Evolutionary conservation across 805 yeast species (phyloP).

Genomic region (Zygosaccharomyces bailii): DNA sequence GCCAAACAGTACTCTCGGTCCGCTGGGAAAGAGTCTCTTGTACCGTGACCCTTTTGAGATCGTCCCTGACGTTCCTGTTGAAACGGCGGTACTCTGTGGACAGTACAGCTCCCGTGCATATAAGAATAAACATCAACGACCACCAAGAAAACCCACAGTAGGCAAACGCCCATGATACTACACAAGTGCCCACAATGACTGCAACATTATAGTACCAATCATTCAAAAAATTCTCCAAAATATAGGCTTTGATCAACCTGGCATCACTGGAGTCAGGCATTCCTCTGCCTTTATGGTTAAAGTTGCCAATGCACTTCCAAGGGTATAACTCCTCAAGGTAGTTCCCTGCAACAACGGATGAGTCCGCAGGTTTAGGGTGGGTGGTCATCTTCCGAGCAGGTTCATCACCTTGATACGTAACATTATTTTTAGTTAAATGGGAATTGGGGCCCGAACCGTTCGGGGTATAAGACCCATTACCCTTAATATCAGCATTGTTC

Average conservation of each 20-base stretch:
- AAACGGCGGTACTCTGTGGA: conserved; percentile 72
- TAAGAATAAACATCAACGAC: conserved; percentile 55
- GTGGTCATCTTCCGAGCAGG: not conserved
- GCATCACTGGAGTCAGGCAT: conserved; percentile 23
- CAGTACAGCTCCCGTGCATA: conserved; percentile 63
- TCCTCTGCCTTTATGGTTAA: conserved; percentile 22
- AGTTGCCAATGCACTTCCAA: conserved; percentile 38
- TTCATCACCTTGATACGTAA: not conserved
- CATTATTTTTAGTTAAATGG: too few species aligned
- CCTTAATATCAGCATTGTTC: not conserved
- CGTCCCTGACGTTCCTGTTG: conserved; percentile 71
- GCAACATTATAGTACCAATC: conserved; percentile 73
- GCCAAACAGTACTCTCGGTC: conserved; percentile 76
- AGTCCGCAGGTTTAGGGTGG: not conserved
- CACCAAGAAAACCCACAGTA: conserved; percentile 61
- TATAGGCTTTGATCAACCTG: conserved; percentile 51
- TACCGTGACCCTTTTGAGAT: conserved; percentile 63
- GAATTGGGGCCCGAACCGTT: too few species aligned
- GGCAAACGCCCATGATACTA: conserved; percentile 67
- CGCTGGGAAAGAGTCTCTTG: conserved; percentile 58
- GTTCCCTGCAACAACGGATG: not conserved
- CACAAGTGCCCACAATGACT: conserved; percentile 63
- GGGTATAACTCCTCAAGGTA: conserved; percentile 30
- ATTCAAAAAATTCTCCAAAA: conserved; percentile 63
- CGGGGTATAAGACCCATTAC: too few species aligned